Evolutionary conservation across 1,284 basidiomycete species (phyloP).

Genomic region (Leccinum griseonigrum): DNA sequence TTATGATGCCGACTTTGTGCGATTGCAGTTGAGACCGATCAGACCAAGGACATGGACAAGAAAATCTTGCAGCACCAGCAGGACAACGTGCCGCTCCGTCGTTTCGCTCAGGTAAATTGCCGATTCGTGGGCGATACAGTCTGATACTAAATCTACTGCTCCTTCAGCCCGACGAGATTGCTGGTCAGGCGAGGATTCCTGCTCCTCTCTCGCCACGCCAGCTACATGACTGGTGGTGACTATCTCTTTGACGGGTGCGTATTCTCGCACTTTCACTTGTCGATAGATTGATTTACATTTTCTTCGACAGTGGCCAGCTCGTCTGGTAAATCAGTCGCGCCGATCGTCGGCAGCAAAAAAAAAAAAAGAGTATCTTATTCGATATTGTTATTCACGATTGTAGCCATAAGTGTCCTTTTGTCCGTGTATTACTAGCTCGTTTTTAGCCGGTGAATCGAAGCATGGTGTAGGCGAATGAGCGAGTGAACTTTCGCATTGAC

Average conservation of each 20-base stretch:
- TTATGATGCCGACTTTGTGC: not conserved
- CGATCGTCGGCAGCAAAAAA: not conserved
- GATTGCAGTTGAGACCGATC: conserved; percentile 36
- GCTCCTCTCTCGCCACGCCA: conserved; percentile 40
- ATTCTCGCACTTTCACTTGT: not conserved
- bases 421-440: not conserved
- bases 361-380: not conserved
- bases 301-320: conserved; percentile 33
- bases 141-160: rapidly evolving
- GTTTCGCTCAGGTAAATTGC: conserved; percentile 38
- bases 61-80: conserved; percentile 35
- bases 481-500: too few species aligned
- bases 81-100: conserved; percentile 37
- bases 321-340: conserved; percentile 31
- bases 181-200: conserved; percentile 38
- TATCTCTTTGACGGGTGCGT: conserved; percentile 44
- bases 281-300: not conserved
- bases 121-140: rapidly evolving
- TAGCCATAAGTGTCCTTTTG: not conserved
- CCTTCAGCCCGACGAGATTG: conserved; percentile 42
- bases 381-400: not conserved
- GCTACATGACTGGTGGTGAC: conserved; percentile 46
- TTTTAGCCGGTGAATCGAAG: not conserved
- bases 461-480: not conserved
- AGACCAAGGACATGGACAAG: conserved; percentile 37